These are phyloP conservation scores for Candida nanaspora DNA, from an alignment of 805 yeast genomes.

Conservation along the genomic window DNA sequence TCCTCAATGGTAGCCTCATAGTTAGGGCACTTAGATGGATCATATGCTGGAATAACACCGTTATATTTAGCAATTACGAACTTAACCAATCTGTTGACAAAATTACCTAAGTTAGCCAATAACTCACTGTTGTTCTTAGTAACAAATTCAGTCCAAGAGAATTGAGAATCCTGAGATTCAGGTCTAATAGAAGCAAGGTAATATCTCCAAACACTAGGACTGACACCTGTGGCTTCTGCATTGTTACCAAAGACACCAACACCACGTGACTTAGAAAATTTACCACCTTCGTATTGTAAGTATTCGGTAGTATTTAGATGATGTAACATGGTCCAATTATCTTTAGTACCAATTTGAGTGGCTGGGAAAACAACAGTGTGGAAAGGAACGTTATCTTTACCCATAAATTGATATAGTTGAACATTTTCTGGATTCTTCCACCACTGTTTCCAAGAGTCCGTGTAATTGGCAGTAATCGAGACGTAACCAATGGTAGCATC, in stretches of 20 bases:
- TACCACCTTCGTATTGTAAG: slow-evolving; percentile 95
- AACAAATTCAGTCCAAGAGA: slow-evolving; percentile 96
- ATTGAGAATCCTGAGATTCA: slow-evolving; percentile 91
- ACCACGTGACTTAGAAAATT: slow-evolving; percentile 96
- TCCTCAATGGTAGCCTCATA: slow-evolving; percentile 45
- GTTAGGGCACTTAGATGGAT: slow-evolving; percentile 39
- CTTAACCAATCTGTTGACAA: slow-evolving; percentile 88
- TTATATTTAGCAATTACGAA: slow-evolving; percentile 86
- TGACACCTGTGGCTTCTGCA: slow-evolving; percentile 86
- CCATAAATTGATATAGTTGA: slow-evolving; percentile 93
- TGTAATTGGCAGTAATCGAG: slow-evolving; percentile 92
- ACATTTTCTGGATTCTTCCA: slow-evolving; percentile 93
- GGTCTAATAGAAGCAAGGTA: slow-evolving; percentile 91
- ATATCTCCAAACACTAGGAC: slow-evolving; percentile 96
- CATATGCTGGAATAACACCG: slow-evolving; percentile 75
- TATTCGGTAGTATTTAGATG: slow-evolving; percentile 94
- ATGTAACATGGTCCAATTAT: slow-evolving; percentile 84
- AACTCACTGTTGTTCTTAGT: slow-evolving; percentile 89
- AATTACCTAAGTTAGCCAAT: slow-evolving; percentile 93
- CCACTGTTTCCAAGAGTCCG: slow-evolving; percentile 79
- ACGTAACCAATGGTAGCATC: slow-evolving; percentile 97
- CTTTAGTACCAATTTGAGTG: slow-evolving; percentile 79
- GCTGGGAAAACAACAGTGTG: slow-evolving; percentile 98
- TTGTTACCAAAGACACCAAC: slow-evolving; percentile 98
- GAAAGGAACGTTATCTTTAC: slow-evolving; percentile 98